phyloP scores from a whole-genome alignment of 805 yeast species.

The Middelhovenomyces tepae region DNA sequence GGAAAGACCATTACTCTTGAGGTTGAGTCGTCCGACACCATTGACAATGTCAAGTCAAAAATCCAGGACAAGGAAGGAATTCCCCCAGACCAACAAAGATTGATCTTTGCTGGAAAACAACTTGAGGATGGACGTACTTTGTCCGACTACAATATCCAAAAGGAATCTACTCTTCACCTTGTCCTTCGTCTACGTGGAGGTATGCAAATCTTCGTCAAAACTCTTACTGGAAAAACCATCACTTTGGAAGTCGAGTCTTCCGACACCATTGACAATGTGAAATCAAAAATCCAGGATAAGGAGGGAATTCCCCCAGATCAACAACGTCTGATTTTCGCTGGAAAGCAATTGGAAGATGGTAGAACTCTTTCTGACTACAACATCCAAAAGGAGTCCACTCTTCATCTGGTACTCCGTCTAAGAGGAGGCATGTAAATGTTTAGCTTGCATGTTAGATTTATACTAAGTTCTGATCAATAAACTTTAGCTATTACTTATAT shows the following conservation, averaged over 20 bases:
- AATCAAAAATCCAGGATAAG: conserved; percentile 90
- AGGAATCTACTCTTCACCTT: conserved; percentile 81
- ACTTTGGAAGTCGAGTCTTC: conserved; percentile 87
- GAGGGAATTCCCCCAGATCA: conserved; percentile 97
- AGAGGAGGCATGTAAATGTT: conserved; percentile 81
- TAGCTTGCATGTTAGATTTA: too few species aligned
- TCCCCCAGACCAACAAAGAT: conserved; percentile 94
- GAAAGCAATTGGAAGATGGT: conserved; percentile 93
- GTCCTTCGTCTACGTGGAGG: conserved; percentile 87
- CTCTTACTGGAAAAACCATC: conserved; percentile 83
- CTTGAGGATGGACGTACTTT: conserved; percentile 92
- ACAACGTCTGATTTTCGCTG: conserved; percentile 90
- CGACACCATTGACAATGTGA: conserved; percentile 90
- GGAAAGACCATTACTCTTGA: conserved; percentile 86
- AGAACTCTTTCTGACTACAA: conserved; percentile 90
- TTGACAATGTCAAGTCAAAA: conserved; percentile 90
- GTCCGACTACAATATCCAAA: conserved; percentile 91
- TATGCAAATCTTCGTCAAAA: conserved; percentile 73
- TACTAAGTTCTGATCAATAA: too few species aligned
- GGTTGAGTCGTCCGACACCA: conserved; percentile 91
- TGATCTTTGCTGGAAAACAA: conserved; percentile 94
- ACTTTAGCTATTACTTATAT: too few species aligned
- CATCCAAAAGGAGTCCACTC: conserved; percentile 88
- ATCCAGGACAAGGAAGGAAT: conserved; percentile 96
- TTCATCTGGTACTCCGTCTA: conserved; percentile 76